phyloP scores from a whole-genome alignment of 371 early-diverging fungal genomes.

The Apophysomyces variabilis region DNA sequence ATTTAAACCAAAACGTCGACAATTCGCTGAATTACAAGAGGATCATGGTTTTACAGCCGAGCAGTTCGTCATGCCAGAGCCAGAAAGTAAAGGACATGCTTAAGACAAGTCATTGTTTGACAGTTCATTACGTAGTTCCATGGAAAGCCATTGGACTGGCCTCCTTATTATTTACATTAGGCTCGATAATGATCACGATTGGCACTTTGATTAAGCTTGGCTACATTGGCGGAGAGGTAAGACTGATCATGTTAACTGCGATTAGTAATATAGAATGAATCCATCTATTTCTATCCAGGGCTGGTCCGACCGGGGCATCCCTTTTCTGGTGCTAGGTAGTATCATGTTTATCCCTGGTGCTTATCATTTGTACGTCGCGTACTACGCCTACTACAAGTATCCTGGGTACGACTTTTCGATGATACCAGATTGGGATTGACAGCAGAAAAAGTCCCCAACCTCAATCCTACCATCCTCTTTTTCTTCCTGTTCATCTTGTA shows the following conservation, averaged over 20 bases:
- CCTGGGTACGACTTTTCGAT: slow-evolving; percentile 59
- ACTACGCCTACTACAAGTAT: slow-evolving; percentile 56
- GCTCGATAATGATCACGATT: slow-evolving; percentile 35
- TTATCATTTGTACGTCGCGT: slow-evolving; percentile 55
- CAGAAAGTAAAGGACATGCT: slow-evolving; percentile 30
- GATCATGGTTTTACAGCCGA: slow-evolving; percentile 57
- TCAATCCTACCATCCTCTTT: no score
- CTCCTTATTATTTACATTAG: slow-evolving; percentile 47
- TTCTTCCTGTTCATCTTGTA: no score
- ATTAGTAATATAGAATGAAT: not conserved
- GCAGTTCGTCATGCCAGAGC: slow-evolving; percentile 54
- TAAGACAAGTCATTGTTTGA: not conserved
- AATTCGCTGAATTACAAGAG: slow-evolving; percentile 51
- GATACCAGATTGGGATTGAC: slow-evolving; percentile 52
- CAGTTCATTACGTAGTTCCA: slow-evolving; percentile 48
- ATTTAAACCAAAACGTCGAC: slow-evolving; percentile 44
- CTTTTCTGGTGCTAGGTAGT: slow-evolving; percentile 50
- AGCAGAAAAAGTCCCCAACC: not conserved
- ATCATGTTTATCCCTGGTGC: slow-evolving; percentile 63
- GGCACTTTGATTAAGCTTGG: slow-evolving; percentile 19
- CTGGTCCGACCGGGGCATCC: slow-evolving; percentile 65
- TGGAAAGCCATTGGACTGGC: slow-evolving; percentile 72
- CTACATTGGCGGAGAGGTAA: slow-evolving; percentile 41
- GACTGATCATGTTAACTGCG: not conserved
- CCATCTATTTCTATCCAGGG: slow-evolving; percentile 23